Evolutionary conservation across 1,284 basidiomycete species (phyloP), one percentile per base, ranked within the genome.

Genomic region (Volvariella surrecta): DNA sequence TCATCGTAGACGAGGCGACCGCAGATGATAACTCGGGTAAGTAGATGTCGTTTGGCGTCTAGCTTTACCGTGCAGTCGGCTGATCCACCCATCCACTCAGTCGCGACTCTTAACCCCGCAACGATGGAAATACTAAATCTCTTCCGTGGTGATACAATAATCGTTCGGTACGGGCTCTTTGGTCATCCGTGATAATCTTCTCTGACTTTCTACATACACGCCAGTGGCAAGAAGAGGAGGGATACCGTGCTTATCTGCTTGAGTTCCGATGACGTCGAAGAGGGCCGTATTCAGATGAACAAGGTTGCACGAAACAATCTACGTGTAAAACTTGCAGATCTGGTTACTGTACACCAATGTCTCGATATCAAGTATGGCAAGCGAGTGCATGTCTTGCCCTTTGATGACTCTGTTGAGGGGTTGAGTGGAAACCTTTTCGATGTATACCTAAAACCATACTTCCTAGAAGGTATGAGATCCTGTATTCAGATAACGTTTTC

Each of bases 301-400:
- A 98, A 96, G 65, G 96, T 99, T 37, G 96, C 96, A 3, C 89
- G 96, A 47, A 95, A 97, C 71, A 99, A 99, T 67, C 70, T 99
- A 42, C 89, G 96, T 42, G 90, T 98, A 56, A 99, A 98, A 73
- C 83, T 99, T 37, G 95, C 90, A 40, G 96, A 99, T 64, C 76
- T 98, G 37, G 89, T 92, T 59, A 91, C 90, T 50, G 91, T 99
- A 1, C 93, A 98, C 59, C 82, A 92, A 52, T 97, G 94, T 62
- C 80, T 89, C 53, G 95, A 99, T 59, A 99, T 99, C 76, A 98
- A 98, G 67, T 99, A 99, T 63, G 96, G 96, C 55, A 99, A 99
- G 66, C 86, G 95, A 45, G 83, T 99, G 37, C 96, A 99, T 62
- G 79, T 99, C 44, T 73, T 99, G 18, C 96, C 96, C 9, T 99